Evolutionary conservation across 441 rosid species (phyloP).

Genomic region (Adansonia gregorii): DNA sequence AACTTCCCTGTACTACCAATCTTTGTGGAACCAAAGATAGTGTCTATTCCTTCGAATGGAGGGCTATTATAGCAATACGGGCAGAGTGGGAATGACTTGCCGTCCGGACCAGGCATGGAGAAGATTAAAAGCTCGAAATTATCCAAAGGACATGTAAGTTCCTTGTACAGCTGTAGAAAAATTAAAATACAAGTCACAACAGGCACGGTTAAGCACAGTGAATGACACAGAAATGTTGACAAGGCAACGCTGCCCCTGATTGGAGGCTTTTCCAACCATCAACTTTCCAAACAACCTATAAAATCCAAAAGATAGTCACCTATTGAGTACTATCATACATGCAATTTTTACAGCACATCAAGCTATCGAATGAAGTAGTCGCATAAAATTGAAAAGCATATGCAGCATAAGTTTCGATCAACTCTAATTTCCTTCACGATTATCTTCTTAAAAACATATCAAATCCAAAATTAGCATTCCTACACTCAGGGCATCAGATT

Average conservation of each 20-base stretch:
- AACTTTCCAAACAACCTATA: background rate
- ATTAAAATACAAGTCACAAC: background rate
- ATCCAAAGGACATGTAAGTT: constrained; percentile 87
- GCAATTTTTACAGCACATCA: background rate
- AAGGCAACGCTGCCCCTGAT: background rate
- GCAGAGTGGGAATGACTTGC: constrained; percentile 89
- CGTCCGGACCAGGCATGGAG: constrained; percentile 89
- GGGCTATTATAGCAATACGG: constrained; percentile 91
- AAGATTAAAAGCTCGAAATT: constrained; percentile 85
- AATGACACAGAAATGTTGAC: background rate
- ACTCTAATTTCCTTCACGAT: background rate
- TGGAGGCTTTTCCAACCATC: background rate
- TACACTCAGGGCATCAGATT: background rate
- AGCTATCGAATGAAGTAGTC: background rate
- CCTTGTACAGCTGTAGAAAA: constrained; percentile 81
- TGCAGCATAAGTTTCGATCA: background rate
- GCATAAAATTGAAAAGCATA: background rate
- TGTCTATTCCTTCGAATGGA: constrained; percentile 85
- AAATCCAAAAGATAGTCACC: background rate
- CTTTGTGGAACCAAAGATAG: constrained; percentile 58
- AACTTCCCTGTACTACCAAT: constrained; percentile 47
- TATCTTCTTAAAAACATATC: background rate
- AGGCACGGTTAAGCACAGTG: background rate
- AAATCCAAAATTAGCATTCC: background rate
- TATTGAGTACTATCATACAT: background rate